Percentiles rank a stretch among this genome's conserved stretches.
phyloP scores from a whole-genome alignment of 371 early-diverging fungal species.

The Encephalitozoon intestinalis region DNA sequence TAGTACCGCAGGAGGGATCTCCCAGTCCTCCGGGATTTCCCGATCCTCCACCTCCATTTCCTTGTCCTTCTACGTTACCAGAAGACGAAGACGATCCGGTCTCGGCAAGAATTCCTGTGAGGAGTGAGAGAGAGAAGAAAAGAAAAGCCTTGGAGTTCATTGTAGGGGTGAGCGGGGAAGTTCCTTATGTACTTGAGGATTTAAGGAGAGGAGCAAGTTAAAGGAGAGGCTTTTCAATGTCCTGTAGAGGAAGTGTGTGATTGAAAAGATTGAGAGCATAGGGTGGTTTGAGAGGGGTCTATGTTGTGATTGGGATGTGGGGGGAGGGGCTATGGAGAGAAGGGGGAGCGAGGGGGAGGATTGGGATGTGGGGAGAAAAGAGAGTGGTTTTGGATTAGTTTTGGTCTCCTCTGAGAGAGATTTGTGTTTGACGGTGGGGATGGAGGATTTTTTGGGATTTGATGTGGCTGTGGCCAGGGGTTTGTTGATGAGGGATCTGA shows the following conservation, averaged over 20 bases:
- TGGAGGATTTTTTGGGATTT: no score
- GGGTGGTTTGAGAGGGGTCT: no score
- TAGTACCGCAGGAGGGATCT: no score
- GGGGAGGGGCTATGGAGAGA: background rate
- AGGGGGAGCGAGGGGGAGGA: no score
- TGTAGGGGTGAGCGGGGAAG: background rate
- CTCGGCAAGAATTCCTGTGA: background rate
- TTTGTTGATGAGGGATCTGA: no score
- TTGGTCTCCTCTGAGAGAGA: no score
- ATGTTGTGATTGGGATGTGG: background rate
- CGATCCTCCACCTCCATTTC: background rate
- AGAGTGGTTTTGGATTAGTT: no score
- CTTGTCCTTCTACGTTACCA: background rate
- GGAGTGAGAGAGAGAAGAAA: background rate
- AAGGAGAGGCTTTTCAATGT: background rate
- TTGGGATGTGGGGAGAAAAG: no score
- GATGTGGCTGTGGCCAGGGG: no score
- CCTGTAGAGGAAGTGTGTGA: background rate
- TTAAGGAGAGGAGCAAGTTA: background rate
- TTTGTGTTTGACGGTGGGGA: no score
- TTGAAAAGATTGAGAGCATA: no score
- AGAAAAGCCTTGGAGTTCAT: background rate
- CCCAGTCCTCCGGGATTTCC: no score
- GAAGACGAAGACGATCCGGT: background rate
- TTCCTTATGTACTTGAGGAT: background rate